A percentile compares a stretch with the other conserved stretches of the same genome.
These are phyloP conservation scores for Chrysoporthe cubensis DNA, from an alignment of 2,329 filamentous ascomycete genomes.

Conservation along the genomic window DNA sequence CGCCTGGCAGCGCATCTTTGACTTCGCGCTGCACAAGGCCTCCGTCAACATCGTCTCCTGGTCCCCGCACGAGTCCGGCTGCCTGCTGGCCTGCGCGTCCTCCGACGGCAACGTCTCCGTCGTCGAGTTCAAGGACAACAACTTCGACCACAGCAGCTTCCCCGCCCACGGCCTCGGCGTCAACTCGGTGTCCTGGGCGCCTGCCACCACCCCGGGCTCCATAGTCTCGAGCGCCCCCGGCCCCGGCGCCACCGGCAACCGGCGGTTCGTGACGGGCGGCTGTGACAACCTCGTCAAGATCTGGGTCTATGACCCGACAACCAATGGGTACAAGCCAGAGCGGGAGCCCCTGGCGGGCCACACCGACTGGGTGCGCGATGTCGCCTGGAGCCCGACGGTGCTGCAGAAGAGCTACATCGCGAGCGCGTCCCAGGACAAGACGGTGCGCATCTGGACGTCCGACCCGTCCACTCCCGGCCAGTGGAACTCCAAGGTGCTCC, in stretches of 20 bases:
- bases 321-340: conserved; percentile 65
- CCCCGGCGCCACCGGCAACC: conserved; percentile 64
- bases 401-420: conserved; percentile 97
- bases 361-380: conserved; percentile 95
- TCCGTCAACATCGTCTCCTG: conserved; percentile 96
- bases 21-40: conserved; percentile 91
- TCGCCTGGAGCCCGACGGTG: conserved; percentile 95
- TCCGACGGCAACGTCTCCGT: conserved; percentile 93
- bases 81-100: conserved; percentile 90
- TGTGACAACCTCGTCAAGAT: conserved; percentile 94
- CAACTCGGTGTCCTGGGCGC: conserved; percentile 95
- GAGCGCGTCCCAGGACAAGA: conserved; percentile 94
- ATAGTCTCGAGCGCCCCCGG: conserved; percentile 74
- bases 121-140: conserved; percentile 95
- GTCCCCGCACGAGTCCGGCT: conserved; percentile 96
- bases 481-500: conserved; percentile 84
- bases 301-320: conserved; percentile 77
- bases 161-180: conserved; percentile 91
- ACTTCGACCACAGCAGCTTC: conserved; percentile 88
- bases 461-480: conserved; percentile 68
- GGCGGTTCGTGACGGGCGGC: conserved; percentile 91
- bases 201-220: conserved; percentile 80
- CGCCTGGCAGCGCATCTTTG: conserved; percentile 85
- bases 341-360: conserved; percentile 75
- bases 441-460: conserved; percentile 94